Evolutionary conservation across 805 yeast genomes (phyloP).

Genomic region (Yarrowia yakushimensis): DNA sequence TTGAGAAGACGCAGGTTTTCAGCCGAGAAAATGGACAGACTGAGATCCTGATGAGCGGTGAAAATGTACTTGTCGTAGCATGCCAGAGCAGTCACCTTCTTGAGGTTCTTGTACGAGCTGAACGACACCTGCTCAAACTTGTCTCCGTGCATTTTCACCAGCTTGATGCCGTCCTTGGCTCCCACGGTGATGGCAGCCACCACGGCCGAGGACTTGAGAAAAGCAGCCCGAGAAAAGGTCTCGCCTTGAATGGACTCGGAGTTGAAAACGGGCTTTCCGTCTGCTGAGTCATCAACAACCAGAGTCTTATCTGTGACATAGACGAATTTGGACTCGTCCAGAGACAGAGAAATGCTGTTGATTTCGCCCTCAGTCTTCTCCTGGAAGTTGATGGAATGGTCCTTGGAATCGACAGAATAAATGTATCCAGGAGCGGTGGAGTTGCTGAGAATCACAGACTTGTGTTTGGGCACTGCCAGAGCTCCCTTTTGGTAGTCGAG

Average conservation of each 20-base stretch:
- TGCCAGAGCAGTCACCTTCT: constrained; percentile 47
- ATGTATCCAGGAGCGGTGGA: constrained; percentile 62
- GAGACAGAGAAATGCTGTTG: constrained; percentile 62
- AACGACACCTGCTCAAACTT: background rate
- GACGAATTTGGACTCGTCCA: constrained; percentile 61
- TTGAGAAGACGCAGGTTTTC: constrained; percentile 51
- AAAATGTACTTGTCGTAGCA: constrained; percentile 50
- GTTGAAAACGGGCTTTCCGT: constrained; percentile 33
- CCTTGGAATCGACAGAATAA: constrained; percentile 55
- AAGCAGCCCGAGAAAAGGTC: constrained; percentile 1
- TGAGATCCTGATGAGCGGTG: constrained; percentile 62
- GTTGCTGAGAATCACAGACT: constrained; percentile 65
- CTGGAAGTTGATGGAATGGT: constrained; percentile 40
- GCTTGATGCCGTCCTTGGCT: constrained; percentile 3
- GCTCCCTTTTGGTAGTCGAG: constrained; percentile 62
- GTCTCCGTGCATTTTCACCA: constrained; percentile 10
- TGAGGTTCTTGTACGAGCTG: constrained; percentile 25
- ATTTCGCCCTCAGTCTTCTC: constrained; percentile 51
- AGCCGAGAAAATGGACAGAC: constrained; percentile 55
- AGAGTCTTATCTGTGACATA: constrained; percentile 58
- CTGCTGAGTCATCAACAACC: constrained; percentile 44
- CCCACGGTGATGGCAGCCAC: constrained; percentile 6
- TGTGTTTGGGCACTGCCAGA: constrained; percentile 54
- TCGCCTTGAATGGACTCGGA: constrained; percentile 18
- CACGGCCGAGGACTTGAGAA: background rate